Conservation (phyloP, 1,284 basidiomycete species). For the Pseudozyma sp. region DNA sequence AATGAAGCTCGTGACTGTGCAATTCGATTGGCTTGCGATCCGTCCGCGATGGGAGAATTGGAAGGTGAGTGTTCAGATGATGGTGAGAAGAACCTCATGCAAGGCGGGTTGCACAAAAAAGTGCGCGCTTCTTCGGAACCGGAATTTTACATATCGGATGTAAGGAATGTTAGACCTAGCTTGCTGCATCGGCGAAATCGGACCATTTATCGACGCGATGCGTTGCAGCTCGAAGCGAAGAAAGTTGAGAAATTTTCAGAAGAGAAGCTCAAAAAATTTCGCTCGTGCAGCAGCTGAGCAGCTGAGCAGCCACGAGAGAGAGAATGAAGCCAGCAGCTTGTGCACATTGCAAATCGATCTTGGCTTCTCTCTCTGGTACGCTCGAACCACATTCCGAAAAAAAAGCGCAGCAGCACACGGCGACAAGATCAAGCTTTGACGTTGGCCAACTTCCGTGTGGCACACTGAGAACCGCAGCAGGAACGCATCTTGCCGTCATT, state of each 20-base stretch:
- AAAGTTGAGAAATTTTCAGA: conserved; percentile 9
- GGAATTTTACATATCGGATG: background rate
- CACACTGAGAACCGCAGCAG: background rate
- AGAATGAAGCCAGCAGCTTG: too few species aligned
- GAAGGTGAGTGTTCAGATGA: conserved; percentile 2
- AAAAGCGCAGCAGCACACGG: conserved; percentile 10
- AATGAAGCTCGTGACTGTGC: background rate
- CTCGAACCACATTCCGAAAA: conserved; percentile 6
- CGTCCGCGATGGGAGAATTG: background rate
- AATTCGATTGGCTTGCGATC: background rate
- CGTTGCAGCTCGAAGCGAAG: conserved; percentile 1
- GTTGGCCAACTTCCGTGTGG: background rate
- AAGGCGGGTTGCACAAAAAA: conserved; percentile 14
- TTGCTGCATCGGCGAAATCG: background rate
- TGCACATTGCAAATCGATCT: background rate
- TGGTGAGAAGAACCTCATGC: conserved; percentile 17
- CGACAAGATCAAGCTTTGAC: background rate
- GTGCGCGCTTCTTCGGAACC: conserved; percentile 32
- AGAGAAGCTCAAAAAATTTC: conserved; percentile 3
- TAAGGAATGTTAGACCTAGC: conserved; percentile 10
- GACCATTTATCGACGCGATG: background rate
- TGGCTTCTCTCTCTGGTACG: background rate
- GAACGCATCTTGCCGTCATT: conserved; percentile 13
- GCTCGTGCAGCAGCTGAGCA: background rate
- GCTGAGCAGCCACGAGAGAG: background rate